Conservation (phyloP, 176 grass and related monocot genomes). For the Carex kokanica region DNA sequence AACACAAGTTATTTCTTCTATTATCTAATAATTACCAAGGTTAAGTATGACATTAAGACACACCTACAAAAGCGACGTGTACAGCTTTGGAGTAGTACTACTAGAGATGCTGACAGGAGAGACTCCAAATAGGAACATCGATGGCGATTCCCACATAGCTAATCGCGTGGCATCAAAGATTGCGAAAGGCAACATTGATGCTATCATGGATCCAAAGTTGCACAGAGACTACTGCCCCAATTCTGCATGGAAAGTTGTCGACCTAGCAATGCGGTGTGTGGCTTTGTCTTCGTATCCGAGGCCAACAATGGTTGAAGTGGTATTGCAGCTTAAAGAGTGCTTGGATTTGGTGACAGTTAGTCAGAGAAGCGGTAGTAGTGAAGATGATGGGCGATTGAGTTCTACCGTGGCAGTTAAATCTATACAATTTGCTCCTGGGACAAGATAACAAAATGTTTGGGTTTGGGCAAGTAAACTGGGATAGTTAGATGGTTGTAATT, state of each 20-base stretch:
- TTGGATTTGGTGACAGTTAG: slow-evolving; percentile 21
- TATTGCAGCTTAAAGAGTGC: slow-evolving; percentile 17
- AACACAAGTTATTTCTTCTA: background rate
- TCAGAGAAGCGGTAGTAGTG: background rate
- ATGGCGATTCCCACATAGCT: slow-evolving; percentile 16
- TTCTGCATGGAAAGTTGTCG: slow-evolving; percentile 29
- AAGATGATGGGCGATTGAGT: background rate
- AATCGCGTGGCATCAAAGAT: slow-evolving; percentile 6
- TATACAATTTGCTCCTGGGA: background rate
- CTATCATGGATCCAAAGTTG: slow-evolving; percentile 17
- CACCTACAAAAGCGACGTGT: slow-evolving; percentile 24
- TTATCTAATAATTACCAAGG: slow-evolving; percentile 4
- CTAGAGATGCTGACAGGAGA: slow-evolving; percentile 29
- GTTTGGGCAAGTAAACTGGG: background rate
- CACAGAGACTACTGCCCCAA: slow-evolving; percentile 3
- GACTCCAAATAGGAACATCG: background rate
- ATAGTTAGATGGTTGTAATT: background rate
- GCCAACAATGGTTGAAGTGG: slow-evolving; percentile 22
- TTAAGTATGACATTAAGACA: slow-evolving; percentile 12
- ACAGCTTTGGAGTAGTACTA: slow-evolving; percentile 25
- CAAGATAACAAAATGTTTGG: background rate
- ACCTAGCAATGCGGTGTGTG: slow-evolving; percentile 23
- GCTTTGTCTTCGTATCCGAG: background rate
- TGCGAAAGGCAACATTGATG: slow-evolving; percentile 7
- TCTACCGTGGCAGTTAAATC: background rate